A percentile compares a stretch with the other conserved stretches of the same genome.
Evolutionary conservation across 2,329 filamentous ascomycete species (phyloP).

Genomic region (Triangularia setosa): DNA sequence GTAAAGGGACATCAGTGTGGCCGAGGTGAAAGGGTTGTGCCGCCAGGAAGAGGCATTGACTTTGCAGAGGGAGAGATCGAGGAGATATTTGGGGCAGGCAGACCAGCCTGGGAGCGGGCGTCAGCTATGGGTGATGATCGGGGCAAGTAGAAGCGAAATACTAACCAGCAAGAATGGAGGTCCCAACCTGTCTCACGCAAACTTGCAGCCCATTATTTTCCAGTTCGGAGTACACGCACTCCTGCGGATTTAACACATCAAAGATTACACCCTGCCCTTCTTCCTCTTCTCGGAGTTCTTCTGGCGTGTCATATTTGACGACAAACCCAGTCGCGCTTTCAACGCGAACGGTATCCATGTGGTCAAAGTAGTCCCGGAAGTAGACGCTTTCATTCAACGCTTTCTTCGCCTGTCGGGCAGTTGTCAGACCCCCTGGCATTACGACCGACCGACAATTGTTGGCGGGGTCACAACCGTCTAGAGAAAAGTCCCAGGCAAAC

Average conservation of each 20-base stretch:
- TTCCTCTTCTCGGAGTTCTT: not conserved
- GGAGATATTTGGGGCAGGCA: slow-evolving; percentile 18
- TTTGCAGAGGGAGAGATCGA: slow-evolving; percentile 14
- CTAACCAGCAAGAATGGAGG: slow-evolving; percentile 19
- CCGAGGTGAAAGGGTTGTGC: slow-evolving; percentile 5
- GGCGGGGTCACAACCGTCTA: slow-evolving; percentile 12
- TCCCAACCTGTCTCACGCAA: slow-evolving; percentile 20
- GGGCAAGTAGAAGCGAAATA: not conserved
- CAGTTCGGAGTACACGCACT: slow-evolving; percentile 19
- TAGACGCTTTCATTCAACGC: slow-evolving; percentile 20
- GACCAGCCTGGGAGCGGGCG: slow-evolving; percentile 19
- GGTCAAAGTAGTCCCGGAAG: slow-evolving; percentile 3
- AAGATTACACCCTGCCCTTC: slow-evolving; percentile 6
- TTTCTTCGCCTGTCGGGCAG: slow-evolving; percentile 15
- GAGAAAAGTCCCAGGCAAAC: slow-evolving; percentile 17
- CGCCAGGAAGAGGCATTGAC: slow-evolving; percentile 14
- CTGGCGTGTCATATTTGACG: slow-evolving; percentile 14
- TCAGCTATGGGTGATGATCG: too few relatives aligned
- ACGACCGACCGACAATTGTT: slow-evolving; percentile 17
- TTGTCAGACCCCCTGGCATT: slow-evolving; percentile 20
- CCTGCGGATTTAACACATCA: slow-evolving; percentile 4
- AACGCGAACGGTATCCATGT: slow-evolving; percentile 17
- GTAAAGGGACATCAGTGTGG: slow-evolving; percentile 23
- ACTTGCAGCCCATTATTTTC: slow-evolving; percentile 22
- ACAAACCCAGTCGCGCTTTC: slow-evolving; percentile 17